Percentiles rank a stretch among this genome's conserved stretches.
phyloP scores from a whole-genome alignment of 164 flowering plant genomes.

The Vitis cinerea region DNA sequence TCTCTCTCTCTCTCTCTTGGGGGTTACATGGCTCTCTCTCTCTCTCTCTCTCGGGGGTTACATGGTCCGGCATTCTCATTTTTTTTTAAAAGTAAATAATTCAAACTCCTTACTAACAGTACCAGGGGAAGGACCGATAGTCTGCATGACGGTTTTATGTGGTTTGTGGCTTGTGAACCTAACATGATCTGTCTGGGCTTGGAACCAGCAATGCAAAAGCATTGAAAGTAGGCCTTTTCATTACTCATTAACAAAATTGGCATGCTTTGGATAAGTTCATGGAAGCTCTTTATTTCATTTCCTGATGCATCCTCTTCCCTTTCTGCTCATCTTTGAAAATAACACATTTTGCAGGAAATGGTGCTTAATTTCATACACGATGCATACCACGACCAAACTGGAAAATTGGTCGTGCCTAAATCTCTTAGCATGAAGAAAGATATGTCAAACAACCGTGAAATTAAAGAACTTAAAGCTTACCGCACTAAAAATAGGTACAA shows the following conservation, averaged over 20 bases:
- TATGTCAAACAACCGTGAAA: slow-evolving; percentile 35
- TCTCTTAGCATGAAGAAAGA: slow-evolving; percentile 62
- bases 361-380: slow-evolving; percentile 66
- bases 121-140: no score
- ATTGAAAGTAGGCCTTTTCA: no score
- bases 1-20: neutral
- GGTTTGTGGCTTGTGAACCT: no score
- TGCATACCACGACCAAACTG: slow-evolving; percentile 58
- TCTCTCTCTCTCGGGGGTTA: neutral
- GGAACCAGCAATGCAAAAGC: no score
- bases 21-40: neutral
- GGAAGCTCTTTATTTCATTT: neutral
- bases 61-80: no score
- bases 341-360: slow-evolving; percentile 49
- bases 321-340: neutral
- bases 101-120: no score
- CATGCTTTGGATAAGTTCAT: no score
- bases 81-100: no score
- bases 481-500: slow-evolving; percentile 68
- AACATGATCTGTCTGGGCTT: no score
- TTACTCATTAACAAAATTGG: no score
- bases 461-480: slow-evolving; percentile 53
- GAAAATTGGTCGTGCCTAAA: slow-evolving; percentile 53
- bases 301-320: neutral
- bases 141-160: no score